Evolutionary conservation across 2,329 filamentous ascomycete species (phyloP), one percentile per base, ranked within the genome.

Genomic region (Fusarium verrucosum): DNA sequence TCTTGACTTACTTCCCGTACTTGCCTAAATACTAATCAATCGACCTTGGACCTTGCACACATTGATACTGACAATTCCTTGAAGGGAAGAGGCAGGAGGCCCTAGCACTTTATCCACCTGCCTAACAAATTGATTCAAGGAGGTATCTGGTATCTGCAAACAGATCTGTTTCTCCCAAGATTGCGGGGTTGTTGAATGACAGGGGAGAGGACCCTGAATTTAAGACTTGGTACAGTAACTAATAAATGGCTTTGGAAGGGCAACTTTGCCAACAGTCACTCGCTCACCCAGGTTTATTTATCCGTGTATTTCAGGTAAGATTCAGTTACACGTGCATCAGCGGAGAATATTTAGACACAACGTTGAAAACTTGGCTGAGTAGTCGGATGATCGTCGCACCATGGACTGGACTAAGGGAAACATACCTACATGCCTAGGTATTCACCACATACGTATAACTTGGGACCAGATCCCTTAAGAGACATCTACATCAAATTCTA

Each of bases 141-240:
- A n/a, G n/a, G n/a, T n/a, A n/a, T n/a, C 38, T 19, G 25, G 10
- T 49, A 23, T 33, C 16, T 49, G 45, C 14, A 14, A 19, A 47
- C 23, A 22, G 14, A 11, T 32, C 4, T 32, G 14, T 7, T 32
- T 32, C 14, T 32, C 35, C 13, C 20, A 20, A 49, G 16, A 53
- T 54, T 50, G 47, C 26, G 49, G 50, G 54, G 55, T 51, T 22
- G n/a, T 22, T 7, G 4, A 23, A 20, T 43, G 33, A 53, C 56
- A 59, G 45, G 56, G 53, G 16, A 23, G 20, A 40, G 23, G 56
- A 59, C 56, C 56, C 56, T 59, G 46, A 30, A 53, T 59, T 59
- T n/a, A n/a, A n/a, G n/a, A n/a, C 40, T 38, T 58, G 6, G 19
- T 7, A 25, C n/a, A n/a, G n/a, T n/a, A 22, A 7, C n/a, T 46